A percentile compares a stretch with the other conserved stretches of the same genome.
Conservation (phyloP, 2,329 filamentous ascomycete genomes). For the Exophiala oligosperma region DNA sequence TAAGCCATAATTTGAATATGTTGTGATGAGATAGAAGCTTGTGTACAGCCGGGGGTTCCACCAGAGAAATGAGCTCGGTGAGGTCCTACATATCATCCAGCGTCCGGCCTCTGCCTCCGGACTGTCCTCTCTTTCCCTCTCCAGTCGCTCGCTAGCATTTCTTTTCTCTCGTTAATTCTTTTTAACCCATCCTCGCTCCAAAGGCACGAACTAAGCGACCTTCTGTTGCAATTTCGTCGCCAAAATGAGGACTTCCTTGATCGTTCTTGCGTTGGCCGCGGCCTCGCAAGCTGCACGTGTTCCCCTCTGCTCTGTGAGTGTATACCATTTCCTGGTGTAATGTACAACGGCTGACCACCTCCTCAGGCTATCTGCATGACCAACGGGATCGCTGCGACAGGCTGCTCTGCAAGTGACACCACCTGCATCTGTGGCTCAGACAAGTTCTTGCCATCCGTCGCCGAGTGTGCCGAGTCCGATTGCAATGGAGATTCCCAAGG, state of each 20-base stretch:
- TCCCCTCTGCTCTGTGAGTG: conserved; percentile 13
- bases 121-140: background rate
- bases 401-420: conserved; percentile 9
- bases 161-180: background rate
- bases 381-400: conserved; percentile 11
- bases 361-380: conserved; percentile 15
- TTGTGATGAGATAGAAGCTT: too few species aligned
- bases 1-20: too few species aligned
- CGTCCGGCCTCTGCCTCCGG: background rate
- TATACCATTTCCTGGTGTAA: background rate
- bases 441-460: conserved; percentile 6
- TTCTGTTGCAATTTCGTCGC: background rate
- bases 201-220: too few species aligned
- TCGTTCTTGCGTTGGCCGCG: conserved; percentile 4
- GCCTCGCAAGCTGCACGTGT: conserved; percentile 3
- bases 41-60: too few species aligned
- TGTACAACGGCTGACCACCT: background rate
- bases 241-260: conserved; percentile 1
- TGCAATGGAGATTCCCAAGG: conserved; percentile 2
- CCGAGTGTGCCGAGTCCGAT: conserved; percentile 7
- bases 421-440: conserved; percentile 12
- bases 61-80: too few species aligned
- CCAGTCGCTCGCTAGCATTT: background rate
- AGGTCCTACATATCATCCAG: too few species aligned
- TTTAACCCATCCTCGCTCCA: too few species aligned